Percentiles rank a stretch among this genome's conserved stretches.
Evolutionary conservation across 2,329 filamentous ascomycete genomes (phyloP).

Genomic region (Didymella sp.): DNA sequence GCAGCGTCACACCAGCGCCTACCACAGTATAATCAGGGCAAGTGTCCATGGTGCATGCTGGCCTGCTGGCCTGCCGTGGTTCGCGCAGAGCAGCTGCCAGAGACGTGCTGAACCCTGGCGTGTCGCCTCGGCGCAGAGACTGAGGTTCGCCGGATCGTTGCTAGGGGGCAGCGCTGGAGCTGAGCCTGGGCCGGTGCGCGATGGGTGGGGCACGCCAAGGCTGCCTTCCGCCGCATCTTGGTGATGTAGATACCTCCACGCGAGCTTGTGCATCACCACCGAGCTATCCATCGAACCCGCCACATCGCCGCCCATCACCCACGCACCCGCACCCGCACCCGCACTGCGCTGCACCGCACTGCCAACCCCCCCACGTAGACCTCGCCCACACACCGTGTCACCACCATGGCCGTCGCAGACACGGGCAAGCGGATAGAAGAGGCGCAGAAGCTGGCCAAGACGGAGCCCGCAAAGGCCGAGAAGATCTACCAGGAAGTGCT

Average conservation of each 20-base stretch:
- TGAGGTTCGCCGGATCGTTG: slow-evolving; percentile 6
- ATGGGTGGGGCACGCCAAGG: slow-evolving; percentile 1
- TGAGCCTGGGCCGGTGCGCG: neutral
- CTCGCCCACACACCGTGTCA: neutral
- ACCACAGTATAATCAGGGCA: neutral
- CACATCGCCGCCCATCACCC: slow-evolving; percentile 10
- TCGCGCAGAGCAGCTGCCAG: neutral
- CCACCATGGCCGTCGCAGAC: slow-evolving; percentile 50
- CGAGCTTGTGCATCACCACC: slow-evolving; percentile 22
- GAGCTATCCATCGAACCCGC: slow-evolving; percentile 20
- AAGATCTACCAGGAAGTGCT: slow-evolving; percentile 88
- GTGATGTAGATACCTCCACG: slow-evolving; percentile 12
- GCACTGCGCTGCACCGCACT: neutral
- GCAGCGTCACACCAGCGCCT: slow-evolving; percentile 31
- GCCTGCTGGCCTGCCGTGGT: neutral
- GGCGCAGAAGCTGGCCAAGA: slow-evolving; percentile 82
- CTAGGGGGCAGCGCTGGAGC: slow-evolving; percentile 2
- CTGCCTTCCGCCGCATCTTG: slow-evolving; percentile 9
- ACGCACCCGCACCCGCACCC: slow-evolving; percentile 2
- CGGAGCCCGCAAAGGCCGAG: slow-evolving; percentile 84
- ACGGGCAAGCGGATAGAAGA: slow-evolving; percentile 77
- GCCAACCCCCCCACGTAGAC: slow-evolving; percentile 7
- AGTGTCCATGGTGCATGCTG: neutral
- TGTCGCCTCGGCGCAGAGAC: neutral
- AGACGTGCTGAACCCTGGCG: neutral